Base-by-base conservation (phyloP, 805 yeast genomes). In the Hanseniaspora guilliermondii region DNA sequence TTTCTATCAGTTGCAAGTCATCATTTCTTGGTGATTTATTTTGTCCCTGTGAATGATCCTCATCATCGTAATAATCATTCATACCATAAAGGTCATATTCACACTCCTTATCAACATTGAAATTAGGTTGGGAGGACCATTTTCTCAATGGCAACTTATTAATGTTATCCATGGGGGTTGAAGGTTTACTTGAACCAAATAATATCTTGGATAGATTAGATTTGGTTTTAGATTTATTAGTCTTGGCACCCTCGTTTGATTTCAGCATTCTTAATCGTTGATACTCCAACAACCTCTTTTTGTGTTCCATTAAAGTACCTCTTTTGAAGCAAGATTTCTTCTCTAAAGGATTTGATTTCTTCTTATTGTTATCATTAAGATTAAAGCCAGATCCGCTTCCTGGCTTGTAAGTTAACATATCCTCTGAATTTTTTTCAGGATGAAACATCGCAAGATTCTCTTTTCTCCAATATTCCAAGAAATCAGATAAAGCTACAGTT, bases 141-240 rank as follows among this genome's bases (percentile, higher is more conserved):
- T 53, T 59, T 66, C 37, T 67, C 47, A 49, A 65, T 64, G 11
- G 69, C 63, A n/a, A 69, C 17, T 41, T 41, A 24, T 27, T 39
- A 41, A 32, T 41, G 27, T 36, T 37, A 21, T 33, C 36, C 14
- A 35, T 40, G 42, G 45, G n/a, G 32, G 32, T 36, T 41, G 4
- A 17, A 5, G 8, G 8, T 8, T 27, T 40, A 4, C n/a, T 36
- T 4, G 40, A 52, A 12, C 47, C 47, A 30, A 44, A 44, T 16
- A 52, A 36, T 3, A 52, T 36, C 27, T 52, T 52, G 4, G 55
- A 33, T 2, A 52, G 21, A 19, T 52, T 52, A 5, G 49, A 27
- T 19, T 44, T 52, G 5, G 49, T 27, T 30, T 52, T 52, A 5
- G 21, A 17, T 17, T 42, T 44, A 24, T 8, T 9, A 21, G 41